Evolutionary conservation across 177 flowering plant genomes (phyloP), one percentile per base, ranked within the genome.

Genomic region (Telopea speciosissima): DNA sequence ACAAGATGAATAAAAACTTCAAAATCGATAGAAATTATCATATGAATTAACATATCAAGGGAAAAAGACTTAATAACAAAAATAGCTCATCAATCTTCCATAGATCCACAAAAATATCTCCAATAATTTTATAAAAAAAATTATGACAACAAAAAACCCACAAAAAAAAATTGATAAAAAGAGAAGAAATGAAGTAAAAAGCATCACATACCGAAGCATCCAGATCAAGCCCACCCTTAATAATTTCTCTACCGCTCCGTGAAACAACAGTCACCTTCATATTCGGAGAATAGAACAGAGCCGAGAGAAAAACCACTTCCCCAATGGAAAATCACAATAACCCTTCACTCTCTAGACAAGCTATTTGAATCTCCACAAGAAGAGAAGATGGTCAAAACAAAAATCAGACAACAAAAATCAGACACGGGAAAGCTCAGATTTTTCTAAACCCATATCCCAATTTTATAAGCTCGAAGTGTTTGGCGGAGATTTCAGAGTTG

Each of bases 241-340:
- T 58, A n/a, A 58, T 58, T 8, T 58, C 61, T 58, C 61, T 58
- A n/a, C 61, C 61, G 61, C 61, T 58, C 61, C 61, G 61, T 8
- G 61, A 58, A 58, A 58, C 61, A 58, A 58, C 61, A 19, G 61
- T 58, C 24, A 58, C 61, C 61, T 58, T 58, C 61, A 58, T 58
- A 21, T 58, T 58, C 17, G 16, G 54, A 12, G 54, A 11, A 12
- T 12, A 49, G 54, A 58, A 17, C 9, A 58, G 61, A 58, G 0
- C 8, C n/a, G n/a, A 58, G 16, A n/a, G n/a, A n/a, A 58, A 19
- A 58, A 3, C 61, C 61, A 58, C 23, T 58, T 58, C 23, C 61
- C 61, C n/a, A 58, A 58, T 21, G 40, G 23, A 58, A 19, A 21
- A 58, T 17, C 61, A 58, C n/a, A n/a, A 58, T n/a, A 19, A 58